Conservation (phyloP, 345 rosid genomes). For the Aquilaria malaccensis region DNA sequence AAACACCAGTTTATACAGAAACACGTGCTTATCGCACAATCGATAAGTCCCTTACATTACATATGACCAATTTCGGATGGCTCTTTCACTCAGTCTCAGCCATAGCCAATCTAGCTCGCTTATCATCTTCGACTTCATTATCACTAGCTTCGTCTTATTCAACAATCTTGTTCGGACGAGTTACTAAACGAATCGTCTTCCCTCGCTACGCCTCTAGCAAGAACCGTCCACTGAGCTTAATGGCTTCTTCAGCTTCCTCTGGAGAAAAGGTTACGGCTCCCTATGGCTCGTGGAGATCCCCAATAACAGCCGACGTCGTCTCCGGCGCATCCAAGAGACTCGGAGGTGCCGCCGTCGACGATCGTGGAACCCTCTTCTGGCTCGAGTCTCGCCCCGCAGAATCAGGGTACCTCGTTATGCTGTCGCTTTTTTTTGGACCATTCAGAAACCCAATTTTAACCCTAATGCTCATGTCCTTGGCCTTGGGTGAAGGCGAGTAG, state of each 20-base stretch:
- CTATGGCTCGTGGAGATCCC: slow-evolving; percentile 94
- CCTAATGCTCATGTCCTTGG: not conserved
- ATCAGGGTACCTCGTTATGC: slow-evolving; percentile 41
- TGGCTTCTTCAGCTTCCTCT: slow-evolving; percentile 45
- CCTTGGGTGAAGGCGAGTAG: slow-evolving; percentile 44
- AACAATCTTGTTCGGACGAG: slow-evolving; percentile 2
- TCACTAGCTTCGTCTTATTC: not conserved
- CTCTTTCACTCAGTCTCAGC: slow-evolving; percentile 6
- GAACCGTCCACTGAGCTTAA: slow-evolving; percentile 8
- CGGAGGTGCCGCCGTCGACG: slow-evolving; percentile 68
- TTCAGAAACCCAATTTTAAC: not conserved
- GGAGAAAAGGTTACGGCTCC: slow-evolving; percentile 45
- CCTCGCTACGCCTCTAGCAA: slow-evolving; percentile 7
- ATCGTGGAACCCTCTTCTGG: slow-evolving; percentile 63
- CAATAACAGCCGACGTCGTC: slow-evolving; percentile 77
- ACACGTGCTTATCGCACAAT: too few relatives aligned
- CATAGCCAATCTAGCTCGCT: slow-evolving; percentile 25
- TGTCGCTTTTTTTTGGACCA: not conserved
- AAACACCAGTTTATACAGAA: too few relatives aligned
- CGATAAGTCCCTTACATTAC: too few relatives aligned
- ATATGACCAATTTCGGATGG: too few relatives aligned
- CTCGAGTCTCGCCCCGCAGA: slow-evolving; percentile 86
- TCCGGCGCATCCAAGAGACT: slow-evolving; percentile 80
- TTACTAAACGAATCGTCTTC: not conserved
- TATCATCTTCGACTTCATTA: slow-evolving; percentile 5